Base-by-base conservation (phyloP, 2,329 filamentous ascomycete species). In the Trichoderma aggressivum region DNA sequence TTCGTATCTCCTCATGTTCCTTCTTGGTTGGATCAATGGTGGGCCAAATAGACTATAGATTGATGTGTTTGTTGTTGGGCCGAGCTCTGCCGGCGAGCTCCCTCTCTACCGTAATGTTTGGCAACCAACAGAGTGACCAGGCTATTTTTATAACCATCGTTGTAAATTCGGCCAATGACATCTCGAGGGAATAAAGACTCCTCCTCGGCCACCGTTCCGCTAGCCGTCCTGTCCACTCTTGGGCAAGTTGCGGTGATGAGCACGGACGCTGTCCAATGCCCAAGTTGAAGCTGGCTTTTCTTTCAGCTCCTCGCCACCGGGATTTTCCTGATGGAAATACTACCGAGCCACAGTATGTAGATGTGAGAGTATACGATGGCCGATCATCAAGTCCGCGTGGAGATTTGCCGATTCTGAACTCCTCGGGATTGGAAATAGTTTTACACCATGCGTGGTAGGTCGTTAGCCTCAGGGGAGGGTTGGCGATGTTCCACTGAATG, bases 11-110 rank as follows among this genome's bases (percentile, higher is more conserved):
- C n/a, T 16, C 14, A 34, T n/a, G n/a, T 28, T 21, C 16, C 3
- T 11, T 60, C 36, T 60, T 47, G 5, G 7, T 26, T 32, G 10
- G 14, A 14, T 26, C 24, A 26, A 39, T 58, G n/a, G 64, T 26
- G 59, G 30, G 50, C 26, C 55, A 11, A 4, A 67, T 60, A 34
- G 55, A 60, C 8, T 50, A n/a, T 10, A 30, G 55, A 60, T 60
- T 55, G 36, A 68, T 68, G 12, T 34, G 55, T 67, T 26, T 47
- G 53, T 60, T 32, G 64, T 68, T 68, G 64, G 64, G 16, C 10
- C 36, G 28, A 34, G 16, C n/a, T 47, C 10, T 47, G 18, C 34
- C 36, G 55, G 55, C 30, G 34, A 43, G 34, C 34, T 26, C 28
- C 53, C 26, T 26, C 36, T 18, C 34, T 10, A 43, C 39, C 39